Conservation (phyloP, 2,329 filamentous ascomycete species). For the Dryadomyces sulphureus region DNA sequence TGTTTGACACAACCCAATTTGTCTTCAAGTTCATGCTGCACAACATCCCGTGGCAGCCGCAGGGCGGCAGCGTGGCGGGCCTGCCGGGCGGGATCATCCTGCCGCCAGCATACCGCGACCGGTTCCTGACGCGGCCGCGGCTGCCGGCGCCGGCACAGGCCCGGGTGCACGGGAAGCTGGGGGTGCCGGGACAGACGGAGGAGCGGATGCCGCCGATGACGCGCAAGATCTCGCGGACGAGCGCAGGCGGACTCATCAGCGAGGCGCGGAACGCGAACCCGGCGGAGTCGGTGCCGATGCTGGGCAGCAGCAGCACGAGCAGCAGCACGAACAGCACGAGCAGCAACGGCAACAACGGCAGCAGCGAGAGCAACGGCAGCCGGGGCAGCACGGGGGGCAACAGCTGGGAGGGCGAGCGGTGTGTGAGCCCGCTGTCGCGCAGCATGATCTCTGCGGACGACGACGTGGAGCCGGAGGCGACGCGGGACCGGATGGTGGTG, state of each 20-base stretch:
- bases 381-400: background rate
- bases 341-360: background rate
- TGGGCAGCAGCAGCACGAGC: constrained; percentile 2
- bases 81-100: constrained; percentile 31
- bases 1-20: constrained; percentile 41
- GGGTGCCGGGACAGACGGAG: constrained; percentile 15
- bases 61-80: background rate
- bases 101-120: constrained; percentile 37
- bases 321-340: background rate
- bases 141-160: constrained; percentile 57
- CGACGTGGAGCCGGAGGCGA: constrained; percentile 11
- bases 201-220: constrained; percentile 28
- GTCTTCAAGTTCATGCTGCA: constrained; percentile 64
- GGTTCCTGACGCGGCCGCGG: constrained; percentile 51
- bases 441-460: background rate
- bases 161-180: constrained; percentile 31
- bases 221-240: constrained; percentile 31
- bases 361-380: background rate
- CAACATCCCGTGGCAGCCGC: constrained; percentile 16
- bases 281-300: constrained; percentile 5
- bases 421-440: background rate
- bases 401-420: constrained; percentile 1
- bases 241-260: constrained; percentile 30
- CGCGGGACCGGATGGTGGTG: constrained; percentile 16
- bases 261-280: constrained; percentile 34